Conservation (phyloP, 2,329 filamentous ascomycete genomes). For the Trichoderma cornu-damae region DNA sequence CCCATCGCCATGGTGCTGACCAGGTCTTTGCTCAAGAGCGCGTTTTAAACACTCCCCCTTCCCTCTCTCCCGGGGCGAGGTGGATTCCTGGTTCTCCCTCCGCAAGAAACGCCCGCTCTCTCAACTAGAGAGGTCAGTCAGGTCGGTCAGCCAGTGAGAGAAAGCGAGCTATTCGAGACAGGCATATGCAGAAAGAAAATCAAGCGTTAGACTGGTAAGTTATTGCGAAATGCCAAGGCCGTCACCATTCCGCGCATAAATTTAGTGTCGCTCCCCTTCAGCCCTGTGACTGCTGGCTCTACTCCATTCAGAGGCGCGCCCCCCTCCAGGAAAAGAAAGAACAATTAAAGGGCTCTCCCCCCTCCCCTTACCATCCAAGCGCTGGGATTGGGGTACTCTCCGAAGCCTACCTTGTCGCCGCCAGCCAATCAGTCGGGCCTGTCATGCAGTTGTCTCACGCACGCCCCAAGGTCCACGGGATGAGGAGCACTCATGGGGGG, state of each 20-base stretch:
- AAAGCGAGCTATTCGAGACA: background rate
- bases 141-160: background rate
- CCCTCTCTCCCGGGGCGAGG: no score
- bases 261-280: background rate
- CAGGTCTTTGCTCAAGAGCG: no score
- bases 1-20: no score
- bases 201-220: background rate
- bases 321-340: background rate
- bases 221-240: background rate
- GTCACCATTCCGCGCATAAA: background rate
- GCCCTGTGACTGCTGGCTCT: conserved; percentile 8
- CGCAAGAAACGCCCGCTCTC: background rate
- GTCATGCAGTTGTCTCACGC: conserved; percentile 1
- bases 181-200: background rate
- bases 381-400: background rate
- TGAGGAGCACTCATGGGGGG: background rate
- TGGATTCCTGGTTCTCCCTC: background rate
- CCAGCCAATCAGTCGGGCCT: background rate
- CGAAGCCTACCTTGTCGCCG: background rate
- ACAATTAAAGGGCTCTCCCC: no score
- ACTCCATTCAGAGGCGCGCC: background rate
- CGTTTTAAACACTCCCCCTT: no score
- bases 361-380: background rate
- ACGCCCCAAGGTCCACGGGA: conserved; percentile 3
- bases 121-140: background rate